Conservation (phyloP, 192 early-diverging fungal genomes). For the Linnemannia zychae region DNA sequence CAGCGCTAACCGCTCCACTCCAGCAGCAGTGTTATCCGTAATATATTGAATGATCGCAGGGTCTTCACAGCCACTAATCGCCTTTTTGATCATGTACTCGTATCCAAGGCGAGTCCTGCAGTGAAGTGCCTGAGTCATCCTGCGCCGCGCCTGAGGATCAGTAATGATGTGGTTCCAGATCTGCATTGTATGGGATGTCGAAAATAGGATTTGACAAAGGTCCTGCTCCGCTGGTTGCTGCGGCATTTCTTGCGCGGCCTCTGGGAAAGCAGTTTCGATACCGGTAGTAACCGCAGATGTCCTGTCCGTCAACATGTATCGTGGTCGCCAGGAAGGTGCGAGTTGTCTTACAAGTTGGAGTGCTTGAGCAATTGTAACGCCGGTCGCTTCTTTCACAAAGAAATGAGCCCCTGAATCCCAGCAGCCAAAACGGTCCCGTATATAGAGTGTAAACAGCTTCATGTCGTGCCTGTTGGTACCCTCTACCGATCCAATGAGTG, state of each 20-base stretch:
- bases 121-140: constrained; percentile 9
- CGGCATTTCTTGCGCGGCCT: not conserved
- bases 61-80: constrained; percentile 16
- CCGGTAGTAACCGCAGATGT: constrained; percentile 9
- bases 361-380: constrained; percentile 20
- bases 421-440: constrained; percentile 20
- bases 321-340: constrained; percentile 4
- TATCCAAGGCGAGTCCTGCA: constrained; percentile 12
- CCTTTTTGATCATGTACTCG: constrained; percentile 1
- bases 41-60: not conserved
- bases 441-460: constrained; percentile 32
- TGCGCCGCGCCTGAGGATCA: not conserved
- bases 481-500: constrained; percentile 29
- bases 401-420: constrained; percentile 39
- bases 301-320: constrained; percentile 29
- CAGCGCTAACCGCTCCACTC: constrained; percentile 9
- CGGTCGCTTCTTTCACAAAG: constrained; percentile 22
- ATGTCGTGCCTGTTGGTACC: constrained; percentile 33
- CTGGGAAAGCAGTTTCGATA: constrained; percentile 28
- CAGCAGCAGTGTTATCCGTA: not conserved
- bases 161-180: constrained; percentile 15
- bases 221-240: constrained; percentile 1
- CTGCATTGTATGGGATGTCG: constrained; percentile 32
- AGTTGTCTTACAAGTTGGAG: constrained; percentile 19
- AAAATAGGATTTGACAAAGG: constrained; percentile 26